Conservation (phyloP, 805 yeast genomes). For the Candida sanyiensis region DNA sequence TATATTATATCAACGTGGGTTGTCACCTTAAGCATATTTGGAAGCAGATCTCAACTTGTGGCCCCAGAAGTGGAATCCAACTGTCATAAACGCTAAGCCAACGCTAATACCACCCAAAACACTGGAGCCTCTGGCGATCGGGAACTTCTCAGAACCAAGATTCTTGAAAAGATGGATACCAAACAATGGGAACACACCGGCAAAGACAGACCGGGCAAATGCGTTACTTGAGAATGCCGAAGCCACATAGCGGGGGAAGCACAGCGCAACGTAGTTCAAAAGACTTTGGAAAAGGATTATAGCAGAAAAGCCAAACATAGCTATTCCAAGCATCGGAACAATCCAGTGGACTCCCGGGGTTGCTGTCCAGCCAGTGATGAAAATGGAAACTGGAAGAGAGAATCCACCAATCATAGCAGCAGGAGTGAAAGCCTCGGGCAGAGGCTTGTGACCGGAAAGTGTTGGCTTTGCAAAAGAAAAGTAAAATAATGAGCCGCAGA, state of each 20-base stretch:
- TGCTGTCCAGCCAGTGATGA: conserved; percentile 49
- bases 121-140: conserved; percentile 50
- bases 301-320: conserved; percentile 34
- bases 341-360: conserved; percentile 41
- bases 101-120: conserved; percentile 45
- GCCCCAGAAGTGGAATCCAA: conserved; percentile 47
- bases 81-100: conserved; percentile 48
- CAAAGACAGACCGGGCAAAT: conserved; percentile 56
- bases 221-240: conserved; percentile 67
- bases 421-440: conserved; percentile 40
- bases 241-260: conserved; percentile 53
- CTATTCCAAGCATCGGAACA: conserved; percentile 40
- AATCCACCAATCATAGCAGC: conserved; percentile 37
- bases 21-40: conserved; percentile 28
- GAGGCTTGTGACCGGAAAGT: conserved; percentile 25
- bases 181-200: conserved; percentile 64
- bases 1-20: too few relatives aligned
- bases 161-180: conserved; percentile 58
- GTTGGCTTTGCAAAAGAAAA: conserved; percentile 25
- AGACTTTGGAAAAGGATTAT: conserved; percentile 54
- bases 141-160: conserved; percentile 45
- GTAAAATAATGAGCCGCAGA: conserved; percentile 24
- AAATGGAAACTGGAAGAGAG: conserved; percentile 37
- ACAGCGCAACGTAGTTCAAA: conserved; percentile 53
- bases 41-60: conserved; percentile 32